Percentiles rank a stretch among this genome's conserved stretches.
These are phyloP conservation scores for Globisporangium echinulatum DNA, from an alignment of 352 stramenopile species.

Conservation along the genomic window DNA sequence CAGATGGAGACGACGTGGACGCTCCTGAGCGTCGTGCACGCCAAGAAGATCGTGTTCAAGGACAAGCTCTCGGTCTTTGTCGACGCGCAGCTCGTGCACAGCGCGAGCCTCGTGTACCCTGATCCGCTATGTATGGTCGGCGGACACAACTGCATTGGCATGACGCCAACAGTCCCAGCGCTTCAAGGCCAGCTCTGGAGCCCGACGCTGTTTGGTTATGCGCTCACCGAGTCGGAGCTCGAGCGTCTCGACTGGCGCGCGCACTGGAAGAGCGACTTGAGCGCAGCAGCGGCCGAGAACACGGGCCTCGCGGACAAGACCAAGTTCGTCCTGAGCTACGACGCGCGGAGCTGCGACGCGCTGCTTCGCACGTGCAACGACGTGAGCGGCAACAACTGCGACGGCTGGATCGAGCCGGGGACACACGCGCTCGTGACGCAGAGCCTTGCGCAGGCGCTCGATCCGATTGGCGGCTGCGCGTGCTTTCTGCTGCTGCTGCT, in stretches of 20 bases:
- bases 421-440: slow-evolving; percentile 62
- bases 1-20: slow-evolving; percentile 60
- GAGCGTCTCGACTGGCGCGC: slow-evolving; percentile 68
- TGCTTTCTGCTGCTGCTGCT: slow-evolving; percentile 70
- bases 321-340: slow-evolving; percentile 76
- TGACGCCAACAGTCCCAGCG: slow-evolving; percentile 34
- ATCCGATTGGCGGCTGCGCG: slow-evolving; percentile 57
- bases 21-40: slow-evolving; percentile 73
- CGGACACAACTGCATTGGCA: slow-evolving; percentile 67
- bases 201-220: slow-evolving; percentile 66
- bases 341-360: slow-evolving; percentile 60
- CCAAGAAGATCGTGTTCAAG: slow-evolving; percentile 88
- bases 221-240: slow-evolving; percentile 56
- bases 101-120: slow-evolving; percentile 63
- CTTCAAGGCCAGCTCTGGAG: slow-evolving; percentile 72
- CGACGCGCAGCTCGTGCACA: slow-evolving; percentile 53
- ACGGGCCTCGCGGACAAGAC: slow-evolving; percentile 58
- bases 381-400: slow-evolving; percentile 66
- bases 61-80: slow-evolving; percentile 75
- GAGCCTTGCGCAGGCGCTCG: slow-evolving; percentile 54
- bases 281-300: slow-evolving; percentile 58
- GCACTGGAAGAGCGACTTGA: slow-evolving; percentile 69
- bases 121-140: slow-evolving; percentile 62
- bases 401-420: slow-evolving; percentile 62
- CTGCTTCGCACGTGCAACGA: slow-evolving; percentile 56